Evolutionary conservation across 139 green algal genomes (phyloP).

Genomic region (Eudorina sp.): DNA sequence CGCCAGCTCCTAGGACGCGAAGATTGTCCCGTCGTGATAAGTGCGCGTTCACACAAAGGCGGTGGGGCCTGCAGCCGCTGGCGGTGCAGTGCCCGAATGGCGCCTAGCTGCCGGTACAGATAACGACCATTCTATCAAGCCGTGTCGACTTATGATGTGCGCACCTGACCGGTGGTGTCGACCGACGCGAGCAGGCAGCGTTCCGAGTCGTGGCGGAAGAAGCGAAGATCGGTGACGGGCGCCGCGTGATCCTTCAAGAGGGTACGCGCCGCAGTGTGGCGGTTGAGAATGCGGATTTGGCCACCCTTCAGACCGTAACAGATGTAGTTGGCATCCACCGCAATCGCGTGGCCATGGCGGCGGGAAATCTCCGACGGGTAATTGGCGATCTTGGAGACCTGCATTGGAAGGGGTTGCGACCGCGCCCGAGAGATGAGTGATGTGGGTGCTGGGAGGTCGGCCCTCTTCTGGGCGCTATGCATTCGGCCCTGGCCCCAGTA

Average conservation of each 20-base stretch:
- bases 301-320: slow-evolving; percentile 85
- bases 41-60: no score
- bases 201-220: slow-evolving; percentile 40
- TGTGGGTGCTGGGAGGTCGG: no score
- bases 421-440: no score
- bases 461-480: no score
- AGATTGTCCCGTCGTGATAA: no score
- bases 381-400: slow-evolving; percentile 44
- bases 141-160: no score
- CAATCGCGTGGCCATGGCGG: slow-evolving; percentile 58
- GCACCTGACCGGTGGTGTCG: neutral
- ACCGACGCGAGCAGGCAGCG: slow-evolving; percentile 11
- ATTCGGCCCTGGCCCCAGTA: no score
- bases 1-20: no score
- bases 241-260: slow-evolving; percentile 80
- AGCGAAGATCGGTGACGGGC: slow-evolving; percentile 73
- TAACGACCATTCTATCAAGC: no score
- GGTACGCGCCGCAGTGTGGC: slow-evolving; percentile 61
- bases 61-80: no score
- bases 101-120: no score
- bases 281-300: slow-evolving; percentile 84
- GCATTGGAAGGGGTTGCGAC: neutral
- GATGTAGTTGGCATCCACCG: slow-evolving; percentile 79
- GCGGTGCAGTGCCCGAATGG: no score
- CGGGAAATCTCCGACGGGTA: slow-evolving; percentile 16